These are phyloP conservation scores for Pseudoneurospora amorphoporcata DNA, from an alignment of 495 filamentous ascomycete genomes.

Conservation along the genomic window DNA sequence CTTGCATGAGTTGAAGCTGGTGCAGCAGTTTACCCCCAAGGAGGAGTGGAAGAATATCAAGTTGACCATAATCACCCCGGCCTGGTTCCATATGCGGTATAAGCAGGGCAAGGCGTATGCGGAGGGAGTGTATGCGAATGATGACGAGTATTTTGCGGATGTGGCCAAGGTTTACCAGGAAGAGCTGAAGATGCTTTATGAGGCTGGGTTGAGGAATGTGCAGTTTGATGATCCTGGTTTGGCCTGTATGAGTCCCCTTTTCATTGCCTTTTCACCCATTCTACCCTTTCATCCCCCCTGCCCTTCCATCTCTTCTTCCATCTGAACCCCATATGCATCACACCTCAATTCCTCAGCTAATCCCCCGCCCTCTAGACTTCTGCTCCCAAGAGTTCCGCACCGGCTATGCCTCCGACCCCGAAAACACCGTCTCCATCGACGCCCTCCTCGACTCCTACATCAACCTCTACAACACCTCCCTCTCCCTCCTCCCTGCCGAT, in stretches of 20 bases:
- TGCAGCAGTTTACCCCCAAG: slow-evolving; percentile 49
- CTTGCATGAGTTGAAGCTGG: slow-evolving; percentile 56
- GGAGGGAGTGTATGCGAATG: slow-evolving; percentile 50
- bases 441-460: slow-evolving; percentile 66
- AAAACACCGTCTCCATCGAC: slow-evolving; percentile 44
- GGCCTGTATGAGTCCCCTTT: slow-evolving; percentile 45
- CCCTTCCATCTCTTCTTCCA: not conserved
- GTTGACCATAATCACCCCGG: slow-evolving; percentile 61
- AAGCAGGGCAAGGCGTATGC: slow-evolving; percentile 59
- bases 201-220: slow-evolving; percentile 57
- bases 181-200: slow-evolving; percentile 54
- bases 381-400: slow-evolving; percentile 65
- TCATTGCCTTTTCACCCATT: not conserved
- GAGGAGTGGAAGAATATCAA: slow-evolving; percentile 56
- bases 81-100: slow-evolving; percentile 65
- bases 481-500: slow-evolving; percentile 52
- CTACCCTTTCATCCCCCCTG: not conserved
- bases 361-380: slow-evolving; percentile 44
- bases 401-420: slow-evolving; percentile 53
- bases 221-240: slow-evolving; percentile 71
- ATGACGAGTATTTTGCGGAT: slow-evolving; percentile 64
- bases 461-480: slow-evolving; percentile 63
- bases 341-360: slow-evolving; percentile 1
- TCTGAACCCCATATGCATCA: not conserved
- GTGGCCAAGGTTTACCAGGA: slow-evolving; percentile 63